These are phyloP conservation scores for Leccinum ponderosum DNA, from an alignment of 1,284 basidiomycete genomes.

Conservation along the genomic window DNA sequence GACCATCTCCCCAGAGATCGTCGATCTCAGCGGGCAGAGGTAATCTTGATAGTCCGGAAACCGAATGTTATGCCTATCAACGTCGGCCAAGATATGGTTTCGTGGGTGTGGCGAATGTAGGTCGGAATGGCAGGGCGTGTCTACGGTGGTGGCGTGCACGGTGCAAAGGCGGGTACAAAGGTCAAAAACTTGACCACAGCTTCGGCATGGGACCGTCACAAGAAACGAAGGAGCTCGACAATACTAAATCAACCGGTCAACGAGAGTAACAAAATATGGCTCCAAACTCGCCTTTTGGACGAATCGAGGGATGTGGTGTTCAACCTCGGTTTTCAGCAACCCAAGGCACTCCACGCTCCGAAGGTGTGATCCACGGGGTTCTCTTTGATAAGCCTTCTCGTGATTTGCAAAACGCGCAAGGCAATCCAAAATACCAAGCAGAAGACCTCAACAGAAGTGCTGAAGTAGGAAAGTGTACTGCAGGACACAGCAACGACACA, in stretches of 20 bases:
- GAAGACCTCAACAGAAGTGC: slow-evolving; percentile 31
- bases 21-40: slow-evolving; percentile 47
- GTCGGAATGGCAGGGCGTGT: slow-evolving; percentile 56
- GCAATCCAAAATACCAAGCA: slow-evolving; percentile 61
- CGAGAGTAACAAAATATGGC: slow-evolving; percentile 1
- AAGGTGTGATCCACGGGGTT: slow-evolving; percentile 25
- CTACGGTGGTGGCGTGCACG: slow-evolving; percentile 44
- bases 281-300: slow-evolving; percentile 34
- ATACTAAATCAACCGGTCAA: slow-evolving; percentile 16
- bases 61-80: slow-evolving; percentile 42
- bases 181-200: slow-evolving; percentile 40
- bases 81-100: slow-evolving; percentile 44
- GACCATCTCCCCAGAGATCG: slow-evolving; percentile 45
- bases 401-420: slow-evolving; percentile 47
- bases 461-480: no score
- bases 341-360: slow-evolving; percentile 58
- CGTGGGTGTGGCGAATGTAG: slow-evolving; percentile 37
- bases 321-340: slow-evolving; percentile 35
- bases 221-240: slow-evolving; percentile 35
- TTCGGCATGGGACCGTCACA: slow-evolving; percentile 58
- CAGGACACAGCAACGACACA: no score
- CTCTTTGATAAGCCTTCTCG: slow-evolving; percentile 26
- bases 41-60: slow-evolving; percentile 52
- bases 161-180: slow-evolving; percentile 33
- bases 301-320: slow-evolving; percentile 41